Conservation (phyloP, 768 basidiomycete genomes). For the Gloeopeniophorella convolvens region DNA sequence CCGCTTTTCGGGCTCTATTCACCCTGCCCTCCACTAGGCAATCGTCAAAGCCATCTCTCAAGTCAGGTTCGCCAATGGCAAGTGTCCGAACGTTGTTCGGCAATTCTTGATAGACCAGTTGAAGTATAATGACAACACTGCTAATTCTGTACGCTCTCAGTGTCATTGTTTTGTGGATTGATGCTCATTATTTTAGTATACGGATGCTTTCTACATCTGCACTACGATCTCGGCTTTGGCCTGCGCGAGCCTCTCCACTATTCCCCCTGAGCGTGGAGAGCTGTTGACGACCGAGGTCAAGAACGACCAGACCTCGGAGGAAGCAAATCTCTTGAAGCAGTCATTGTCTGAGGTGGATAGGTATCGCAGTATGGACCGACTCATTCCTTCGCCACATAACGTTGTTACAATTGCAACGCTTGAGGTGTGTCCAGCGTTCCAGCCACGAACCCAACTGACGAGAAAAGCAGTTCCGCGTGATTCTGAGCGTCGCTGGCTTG, state of each 20-base stretch:
- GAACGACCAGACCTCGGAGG: slow-evolving; percentile 61
- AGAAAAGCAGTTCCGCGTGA: slow-evolving; percentile 63
- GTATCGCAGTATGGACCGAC: slow-evolving; percentile 89
- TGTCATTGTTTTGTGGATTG: slow-evolving; percentile 3
- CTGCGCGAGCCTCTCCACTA: slow-evolving; percentile 67
- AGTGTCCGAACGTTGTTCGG: slow-evolving; percentile 78
- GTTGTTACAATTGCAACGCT: slow-evolving; percentile 86
- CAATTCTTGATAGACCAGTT: slow-evolving; percentile 88
- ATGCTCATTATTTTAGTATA: slow-evolving; percentile 48
- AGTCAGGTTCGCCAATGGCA: slow-evolving; percentile 82
- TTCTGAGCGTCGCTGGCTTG: slow-evolving; percentile 69
- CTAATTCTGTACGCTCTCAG: slow-evolving; percentile 61
- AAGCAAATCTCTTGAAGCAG: slow-evolving; percentile 62
- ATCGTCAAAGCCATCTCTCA: slow-evolving; percentile 78
- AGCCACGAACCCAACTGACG: background rate
- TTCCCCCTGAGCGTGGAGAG: slow-evolving; percentile 76
- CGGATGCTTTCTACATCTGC: slow-evolving; percentile 88
- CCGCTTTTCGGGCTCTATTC: background rate
- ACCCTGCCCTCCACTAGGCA: slow-evolving; percentile 38
- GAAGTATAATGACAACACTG: slow-evolving; percentile 93
- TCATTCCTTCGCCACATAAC: slow-evolving; percentile 93
- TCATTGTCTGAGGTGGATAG: slow-evolving; percentile 80
- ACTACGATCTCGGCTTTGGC: slow-evolving; percentile 78
- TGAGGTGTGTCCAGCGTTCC: slow-evolving; percentile 46
- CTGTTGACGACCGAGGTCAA: slow-evolving; percentile 62